phyloP scores from a whole-genome alignment of 805 yeast species.

The Myxozyma neglecta region DNA sequence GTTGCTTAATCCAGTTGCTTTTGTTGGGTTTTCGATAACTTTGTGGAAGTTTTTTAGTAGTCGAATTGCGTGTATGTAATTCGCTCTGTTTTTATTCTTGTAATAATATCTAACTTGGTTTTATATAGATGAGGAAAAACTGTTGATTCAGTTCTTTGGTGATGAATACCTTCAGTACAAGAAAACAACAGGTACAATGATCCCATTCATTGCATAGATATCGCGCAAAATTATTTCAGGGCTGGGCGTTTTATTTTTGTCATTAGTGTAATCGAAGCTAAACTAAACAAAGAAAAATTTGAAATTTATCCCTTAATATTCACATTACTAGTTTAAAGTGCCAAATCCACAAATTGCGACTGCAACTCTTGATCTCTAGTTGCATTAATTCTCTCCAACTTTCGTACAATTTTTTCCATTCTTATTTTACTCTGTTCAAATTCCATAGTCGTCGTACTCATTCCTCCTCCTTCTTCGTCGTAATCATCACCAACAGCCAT shows the following conservation, averaged over 20 bases:
- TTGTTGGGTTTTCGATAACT: conserved; percentile 53
- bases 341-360: background rate
- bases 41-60: conserved; percentile 67
- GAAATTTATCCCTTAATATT: background rate
- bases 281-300: no score
- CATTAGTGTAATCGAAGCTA: no score
- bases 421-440: conserved; percentile 1
- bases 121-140: conserved; percentile 58
- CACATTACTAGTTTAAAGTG: background rate
- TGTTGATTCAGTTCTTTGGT: conserved; percentile 69
- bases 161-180: conserved; percentile 59
- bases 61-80: conserved; percentile 53
- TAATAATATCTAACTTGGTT: background rate
- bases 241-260: background rate
- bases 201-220: conserved; percentile 55
- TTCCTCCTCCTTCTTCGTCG: background rate
- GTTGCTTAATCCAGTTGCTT: conserved; percentile 64
- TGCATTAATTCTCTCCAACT: conserved; percentile 1
- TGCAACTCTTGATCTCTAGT: conserved; percentile 6
- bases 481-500: background rate
- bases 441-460: background rate
- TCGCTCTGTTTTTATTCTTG: background rate
- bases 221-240: background rate
- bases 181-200: conserved; percentile 52
- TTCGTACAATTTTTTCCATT: background rate